Percentiles rank a stretch among this genome's conserved stretches.
Conservation (phyloP, 768 basidiomycete genomes). For the Tylopilus balloui region DNA sequence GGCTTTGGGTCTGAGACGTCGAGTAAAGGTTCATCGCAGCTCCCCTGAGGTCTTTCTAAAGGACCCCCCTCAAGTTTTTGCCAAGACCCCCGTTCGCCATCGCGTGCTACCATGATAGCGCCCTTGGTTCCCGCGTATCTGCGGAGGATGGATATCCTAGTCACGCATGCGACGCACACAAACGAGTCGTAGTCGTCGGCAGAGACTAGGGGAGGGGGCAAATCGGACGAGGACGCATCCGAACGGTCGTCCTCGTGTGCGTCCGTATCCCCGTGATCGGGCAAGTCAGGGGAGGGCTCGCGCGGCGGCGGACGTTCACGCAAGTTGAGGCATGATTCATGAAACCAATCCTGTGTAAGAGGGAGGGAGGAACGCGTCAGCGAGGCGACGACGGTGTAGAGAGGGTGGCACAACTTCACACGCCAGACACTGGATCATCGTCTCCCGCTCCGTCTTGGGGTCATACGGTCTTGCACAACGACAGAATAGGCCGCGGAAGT, state of each 20-base stretch:
- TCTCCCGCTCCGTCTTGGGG: constrained; percentile 66
- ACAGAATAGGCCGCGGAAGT: constrained; percentile 70
- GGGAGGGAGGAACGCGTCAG: constrained; percentile 3
- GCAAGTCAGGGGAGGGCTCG: constrained; percentile 32
- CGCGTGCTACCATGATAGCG: constrained; percentile 61
- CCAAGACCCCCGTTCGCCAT: constrained; percentile 47
- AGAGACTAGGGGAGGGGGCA: constrained; percentile 65
- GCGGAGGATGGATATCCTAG: constrained; percentile 45
- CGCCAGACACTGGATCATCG: constrained; percentile 84
- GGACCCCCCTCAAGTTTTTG: constrained; percentile 38
- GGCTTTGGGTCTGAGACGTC: constrained; percentile 26
- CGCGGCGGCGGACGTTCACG: constrained; percentile 58
- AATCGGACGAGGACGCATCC: constrained; percentile 56
- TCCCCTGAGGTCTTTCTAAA: background rate
- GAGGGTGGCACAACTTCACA: constrained; percentile 59
- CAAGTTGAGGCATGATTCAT: constrained; percentile 83
- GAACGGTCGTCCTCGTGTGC: constrained; percentile 49
- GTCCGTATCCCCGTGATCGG: background rate
- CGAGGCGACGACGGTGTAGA: background rate
- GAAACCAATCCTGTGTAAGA: constrained; percentile 73
- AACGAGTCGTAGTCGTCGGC: constrained; percentile 72
- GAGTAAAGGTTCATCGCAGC: constrained; percentile 13
- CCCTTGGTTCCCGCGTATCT: constrained; percentile 68
- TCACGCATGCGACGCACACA: constrained; percentile 69
- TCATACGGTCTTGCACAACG: constrained; percentile 72